These are phyloP conservation scores for Guadua angustifolia DNA, from an alignment of 176 grass and related monocot genomes.

Conservation along the genomic window DNA sequence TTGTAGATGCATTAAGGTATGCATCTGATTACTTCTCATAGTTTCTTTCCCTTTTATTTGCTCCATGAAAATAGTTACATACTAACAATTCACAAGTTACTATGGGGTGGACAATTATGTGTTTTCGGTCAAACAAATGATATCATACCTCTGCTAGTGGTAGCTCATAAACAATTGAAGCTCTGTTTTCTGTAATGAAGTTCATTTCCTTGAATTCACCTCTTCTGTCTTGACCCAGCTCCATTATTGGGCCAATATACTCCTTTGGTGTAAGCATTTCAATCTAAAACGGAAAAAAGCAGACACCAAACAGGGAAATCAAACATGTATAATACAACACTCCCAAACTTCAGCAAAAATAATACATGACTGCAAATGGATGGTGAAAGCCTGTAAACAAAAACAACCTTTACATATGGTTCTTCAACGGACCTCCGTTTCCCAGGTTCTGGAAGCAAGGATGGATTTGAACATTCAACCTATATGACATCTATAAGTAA, in stretches of 20 bases:
- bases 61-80: conserved; percentile 1
- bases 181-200: conserved; percentile 88
- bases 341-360: conserved; percentile 16
- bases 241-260: conserved; percentile 96
- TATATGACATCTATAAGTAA: conserved; percentile 50
- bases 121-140: conserved; percentile 20
- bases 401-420: conserved; percentile 86
- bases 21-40: conserved; percentile 10
- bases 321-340: conserved; percentile 17
- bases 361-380: conserved; percentile 29
- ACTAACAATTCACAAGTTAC: conserved; percentile 29
- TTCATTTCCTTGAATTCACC: conserved; percentile 98
- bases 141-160: conserved; percentile 87
- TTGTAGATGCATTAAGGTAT: conserved; percentile 18
- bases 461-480: conserved; percentile 95
- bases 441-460: conserved; percentile 90
- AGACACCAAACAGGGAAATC: conserved; percentile 36
- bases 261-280: conserved; percentile 97
- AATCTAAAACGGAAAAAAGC: conserved; percentile 54
- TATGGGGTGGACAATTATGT: not conserved
- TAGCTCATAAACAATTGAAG: conserved; percentile 83
- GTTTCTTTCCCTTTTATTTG: conserved; percentile 26
- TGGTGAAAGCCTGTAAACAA: conserved; percentile 28
- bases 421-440: conserved; percentile 88
- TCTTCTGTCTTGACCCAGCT: conserved; percentile 97